Base-by-base conservation (phyloP, 768 basidiomycete species). In the Termitomyces sp. region DNA sequence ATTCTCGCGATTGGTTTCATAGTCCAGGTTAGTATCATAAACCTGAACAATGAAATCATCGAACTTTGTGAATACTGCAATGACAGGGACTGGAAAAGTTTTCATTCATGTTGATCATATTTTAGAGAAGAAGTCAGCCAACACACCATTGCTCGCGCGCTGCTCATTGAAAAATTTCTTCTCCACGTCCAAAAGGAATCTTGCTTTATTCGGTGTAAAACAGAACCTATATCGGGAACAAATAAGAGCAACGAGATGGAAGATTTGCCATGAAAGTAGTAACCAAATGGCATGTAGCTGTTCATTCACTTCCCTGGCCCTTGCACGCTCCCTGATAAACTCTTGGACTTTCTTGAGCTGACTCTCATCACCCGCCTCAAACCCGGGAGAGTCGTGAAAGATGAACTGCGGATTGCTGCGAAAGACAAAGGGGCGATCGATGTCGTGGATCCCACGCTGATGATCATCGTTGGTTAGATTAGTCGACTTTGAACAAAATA, bases 281-380 rank as follows among this genome's bases (percentile, higher is more conserved):
- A n/a, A 55, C 53, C 53, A 55, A 13, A 53, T 53, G 2, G 15
- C 52, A 5, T 53, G 52, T 11, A 40, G 12, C 11, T 55, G 53
- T n/a, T 55, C 39, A n/a, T 55, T 6, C 24, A 32, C 53, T 18
- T 55, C 39, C 18, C 24, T 40, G 18, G 39, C 53, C 20, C 20
- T 39, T n/a, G 38, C 53, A 18, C 53, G 53, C 11, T 12, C 18
- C 4, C 40, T 40, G 24, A 55, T 55, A 5, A 39, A 55, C 18
- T 55, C 53, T 28, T 57, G 57, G 13, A 57, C 55, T 45, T 57
- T 57, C 55, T 57, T n/a, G 28, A 57, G 55, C 42, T 56, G 40
- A 33, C 32, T 44, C 42, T 57, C 42, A 4, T 46, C 55, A 11
- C 45, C 45, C 28, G 53, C 36, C 11, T 55, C 38, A 9, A 55